phyloP scores from a whole-genome alignment of 371 early-diverging fungal genomes.

The Mortierella sp. region DNA sequence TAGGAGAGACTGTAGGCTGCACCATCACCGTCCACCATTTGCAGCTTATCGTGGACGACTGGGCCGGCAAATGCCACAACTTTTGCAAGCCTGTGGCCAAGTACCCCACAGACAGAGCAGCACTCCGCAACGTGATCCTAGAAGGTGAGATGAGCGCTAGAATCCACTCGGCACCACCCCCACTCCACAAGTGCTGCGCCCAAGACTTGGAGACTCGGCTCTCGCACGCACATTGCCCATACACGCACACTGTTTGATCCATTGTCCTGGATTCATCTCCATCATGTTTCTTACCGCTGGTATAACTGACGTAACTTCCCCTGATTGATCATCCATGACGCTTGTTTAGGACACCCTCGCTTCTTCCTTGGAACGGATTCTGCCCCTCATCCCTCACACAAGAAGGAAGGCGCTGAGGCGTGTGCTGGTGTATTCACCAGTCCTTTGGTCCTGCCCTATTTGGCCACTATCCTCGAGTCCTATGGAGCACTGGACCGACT shows the following conservation, averaged over 20 bases:
- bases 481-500: slow-evolving; percentile 85
- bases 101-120: slow-evolving; percentile 91
- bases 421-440: slow-evolving; percentile 95
- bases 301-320: too few relatives aligned
- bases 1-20: slow-evolving; percentile 93
- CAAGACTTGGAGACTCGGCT: neutral
- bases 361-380: slow-evolving; percentile 97
- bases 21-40: slow-evolving; percentile 97
- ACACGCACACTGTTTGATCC: too few relatives aligned
- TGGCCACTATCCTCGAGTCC: slow-evolving; percentile 90
- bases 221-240: neutral
- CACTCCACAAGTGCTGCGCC: neutral
- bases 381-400: slow-evolving; percentile 91
- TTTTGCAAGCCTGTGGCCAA: slow-evolving; percentile 99
- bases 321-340: neutral
- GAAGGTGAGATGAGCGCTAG: slow-evolving; percentile 58
- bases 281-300: too few relatives aligned
- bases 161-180: neutral
- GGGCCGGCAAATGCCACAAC: slow-evolving; percentile 95
- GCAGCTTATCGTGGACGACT: slow-evolving; percentile 92
- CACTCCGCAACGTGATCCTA: slow-evolving; percentile 86
- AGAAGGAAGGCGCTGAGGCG: slow-evolving; percentile 87
- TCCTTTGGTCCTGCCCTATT: slow-evolving; percentile 84
- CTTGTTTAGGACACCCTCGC: slow-evolving; percentile 80
- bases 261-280: too few relatives aligned